These are phyloP conservation scores for Trametes gibbosa DNA, from an alignment of 768 basidiomycete species.

Conservation along the genomic window DNA sequence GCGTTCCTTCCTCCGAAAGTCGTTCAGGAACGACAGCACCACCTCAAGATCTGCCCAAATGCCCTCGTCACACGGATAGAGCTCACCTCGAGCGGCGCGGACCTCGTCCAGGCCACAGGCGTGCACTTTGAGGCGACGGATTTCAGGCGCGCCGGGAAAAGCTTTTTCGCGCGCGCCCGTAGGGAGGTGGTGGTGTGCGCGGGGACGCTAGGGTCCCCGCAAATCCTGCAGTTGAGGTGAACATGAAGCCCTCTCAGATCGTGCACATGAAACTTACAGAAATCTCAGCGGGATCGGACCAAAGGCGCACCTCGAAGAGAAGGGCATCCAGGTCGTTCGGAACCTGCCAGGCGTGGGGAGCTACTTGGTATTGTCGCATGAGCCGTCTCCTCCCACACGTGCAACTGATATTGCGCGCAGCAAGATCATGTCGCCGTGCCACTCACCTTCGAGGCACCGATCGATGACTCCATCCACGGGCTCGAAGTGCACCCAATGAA, in stretches of 20 bases:
- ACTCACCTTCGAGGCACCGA: constrained; percentile 31
- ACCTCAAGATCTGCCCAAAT: constrained; percentile 24
- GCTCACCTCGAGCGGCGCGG: background rate
- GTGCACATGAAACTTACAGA: background rate
- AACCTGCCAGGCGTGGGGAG: constrained; percentile 28
- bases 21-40: background rate
- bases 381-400: background rate
- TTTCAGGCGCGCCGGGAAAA: constrained; percentile 3
- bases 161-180: constrained; percentile 10
- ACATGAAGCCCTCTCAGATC: no score
- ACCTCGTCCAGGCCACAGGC: background rate
- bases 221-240: constrained; percentile 24
- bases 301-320: constrained; percentile 10
- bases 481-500: constrained; percentile 26
- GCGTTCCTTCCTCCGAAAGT: constrained; percentile 20
- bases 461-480: constrained; percentile 31
- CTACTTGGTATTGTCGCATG: constrained; percentile 12
- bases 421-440: constrained; percentile 41
- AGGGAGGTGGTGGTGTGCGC: constrained; percentile 21
- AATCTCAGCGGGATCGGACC: constrained; percentile 25
- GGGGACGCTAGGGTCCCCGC: constrained; percentile 17
- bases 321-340: constrained; percentile 19
- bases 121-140: constrained; percentile 6
- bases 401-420: constrained; percentile 10
- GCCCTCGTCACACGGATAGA: constrained; percentile 6